These are phyloP conservation scores for Monosporascus sp. DNA, from an alignment of 2,329 filamentous ascomycete species.

Conservation along the genomic window DNA sequence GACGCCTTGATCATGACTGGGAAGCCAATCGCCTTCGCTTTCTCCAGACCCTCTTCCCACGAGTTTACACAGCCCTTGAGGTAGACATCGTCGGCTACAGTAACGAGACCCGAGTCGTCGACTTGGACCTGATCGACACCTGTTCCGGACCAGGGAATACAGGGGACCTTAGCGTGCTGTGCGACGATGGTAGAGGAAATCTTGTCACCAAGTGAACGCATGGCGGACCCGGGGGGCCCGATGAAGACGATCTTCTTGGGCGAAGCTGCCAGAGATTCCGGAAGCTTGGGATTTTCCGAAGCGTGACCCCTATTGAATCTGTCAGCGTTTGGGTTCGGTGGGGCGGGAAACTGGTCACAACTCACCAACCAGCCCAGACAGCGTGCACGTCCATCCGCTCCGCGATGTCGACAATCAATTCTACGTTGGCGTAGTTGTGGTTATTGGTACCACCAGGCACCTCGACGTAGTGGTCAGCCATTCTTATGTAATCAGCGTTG, in stretches of 20 bases:
- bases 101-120: constrained; percentile 82
- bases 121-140: constrained; percentile 79
- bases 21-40: constrained; percentile 89
- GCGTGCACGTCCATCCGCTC: constrained; percentile 98
- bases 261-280: constrained; percentile 91
- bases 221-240: constrained; percentile 92
- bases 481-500: constrained; percentile 98
- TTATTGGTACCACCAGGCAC: constrained; percentile 98
- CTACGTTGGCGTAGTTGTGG: constrained; percentile 99
- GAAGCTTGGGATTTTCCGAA: constrained; percentile 96
- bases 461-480: constrained; percentile 99
- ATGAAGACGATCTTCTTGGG: constrained; percentile 99
- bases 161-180: constrained; percentile 92
- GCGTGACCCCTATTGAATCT: constrained; percentile 72
- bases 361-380: constrained; percentile 97
- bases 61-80: constrained; percentile 85
- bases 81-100: constrained; percentile 81
- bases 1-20: constrained; percentile 99
- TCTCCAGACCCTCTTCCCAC: constrained; percentile 82
- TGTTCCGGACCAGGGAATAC: constrained; percentile 98
- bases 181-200: constrained; percentile 99
- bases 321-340: constrained; percentile 3
- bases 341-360: constrained; percentile 6
- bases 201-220: constrained; percentile 98
- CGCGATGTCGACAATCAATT: constrained; percentile 96